Percentiles rank a stretch among this genome's conserved stretches.
Evolutionary conservation across 805 yeast genomes (phyloP).

Genomic region (Metschnikowia cerradonensis): DNA sequence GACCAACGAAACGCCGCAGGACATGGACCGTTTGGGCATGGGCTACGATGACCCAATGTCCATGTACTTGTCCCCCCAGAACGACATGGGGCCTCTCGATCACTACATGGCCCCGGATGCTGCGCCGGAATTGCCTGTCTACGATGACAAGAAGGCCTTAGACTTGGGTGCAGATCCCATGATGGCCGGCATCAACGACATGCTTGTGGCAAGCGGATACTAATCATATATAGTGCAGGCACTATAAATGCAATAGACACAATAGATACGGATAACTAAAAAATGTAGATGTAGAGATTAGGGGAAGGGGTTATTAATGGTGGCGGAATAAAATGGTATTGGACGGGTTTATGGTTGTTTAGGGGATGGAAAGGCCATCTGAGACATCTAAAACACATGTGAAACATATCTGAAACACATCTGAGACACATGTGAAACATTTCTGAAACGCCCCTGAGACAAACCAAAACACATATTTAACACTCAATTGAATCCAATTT

Average conservation of each 20-base stretch:
- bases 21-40: constrained; percentile 1
- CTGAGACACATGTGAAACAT: too few relatives aligned
- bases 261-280: too few relatives aligned
- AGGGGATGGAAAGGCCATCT: too few relatives aligned
- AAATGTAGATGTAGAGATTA: too few relatives aligned
- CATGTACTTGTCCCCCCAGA: not conserved
- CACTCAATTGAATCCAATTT: too few relatives aligned
- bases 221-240: constrained; percentile 3
- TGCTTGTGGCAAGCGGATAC: constrained; percentile 7
- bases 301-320: too few relatives aligned
- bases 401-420: too few relatives aligned
- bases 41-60: not conserved
- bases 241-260: not conserved
- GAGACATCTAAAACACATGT: too few relatives aligned
- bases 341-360: too few relatives aligned
- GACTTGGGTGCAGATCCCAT: constrained; percentile 6
- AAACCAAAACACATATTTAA: too few relatives aligned
- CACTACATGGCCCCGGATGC: constrained; percentile 2
- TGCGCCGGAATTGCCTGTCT: constrained; percentile 1
- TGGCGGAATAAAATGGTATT: too few relatives aligned
- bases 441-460: too few relatives aligned
- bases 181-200: constrained; percentile 8
- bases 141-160: constrained; percentile 10
- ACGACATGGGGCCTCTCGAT: not conserved
- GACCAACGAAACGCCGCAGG: constrained; percentile 5